Evolutionary conservation across 768 basidiomycete genomes (phyloP).

Genomic region (Postia placenta): DNA sequence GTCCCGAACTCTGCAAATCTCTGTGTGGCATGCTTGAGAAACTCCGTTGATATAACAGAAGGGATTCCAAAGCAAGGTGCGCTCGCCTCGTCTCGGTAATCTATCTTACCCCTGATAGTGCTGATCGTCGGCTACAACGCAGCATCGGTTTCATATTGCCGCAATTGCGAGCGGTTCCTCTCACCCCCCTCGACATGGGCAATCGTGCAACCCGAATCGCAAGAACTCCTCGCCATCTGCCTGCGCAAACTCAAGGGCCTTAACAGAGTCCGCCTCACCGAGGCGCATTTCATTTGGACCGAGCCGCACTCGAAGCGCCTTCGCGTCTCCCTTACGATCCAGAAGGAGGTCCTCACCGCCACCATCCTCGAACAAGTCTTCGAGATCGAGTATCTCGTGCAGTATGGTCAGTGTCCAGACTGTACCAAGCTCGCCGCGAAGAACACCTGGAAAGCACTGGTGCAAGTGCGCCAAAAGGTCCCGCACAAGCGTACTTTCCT

Average conservation of each 20-base stretch:
- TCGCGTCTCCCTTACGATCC: slow-evolving; percentile 90
- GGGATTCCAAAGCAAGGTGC: slow-evolving; percentile 92
- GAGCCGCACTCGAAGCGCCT: slow-evolving; percentile 95
- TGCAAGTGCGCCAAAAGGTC: slow-evolving; percentile 99
- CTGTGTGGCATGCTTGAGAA: slow-evolving; percentile 83
- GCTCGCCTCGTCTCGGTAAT: slow-evolving; percentile 12
- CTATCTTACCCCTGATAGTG: neutral
- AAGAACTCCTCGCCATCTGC: slow-evolving; percentile 92
- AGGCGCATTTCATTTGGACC: slow-evolving; percentile 99
- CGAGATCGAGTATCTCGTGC: slow-evolving; percentile 92
- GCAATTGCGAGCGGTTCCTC: slow-evolving; percentile 94
- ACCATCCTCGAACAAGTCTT: slow-evolving; percentile 98
- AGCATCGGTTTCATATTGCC: slow-evolving; percentile 89
- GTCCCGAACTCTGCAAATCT: slow-evolving; percentile 90
- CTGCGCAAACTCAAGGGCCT: slow-evolving; percentile 92
- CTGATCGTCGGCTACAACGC: slow-evolving; percentile 9
- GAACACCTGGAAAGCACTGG: slow-evolving; percentile 97
- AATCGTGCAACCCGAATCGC: slow-evolving; percentile 80
- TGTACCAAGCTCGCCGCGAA: slow-evolving; percentile 94
- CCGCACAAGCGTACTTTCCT: slow-evolving; percentile 97
- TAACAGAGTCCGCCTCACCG: slow-evolving; percentile 92
- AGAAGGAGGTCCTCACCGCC: slow-evolving; percentile 95
- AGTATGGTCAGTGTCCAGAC: slow-evolving; percentile 91
- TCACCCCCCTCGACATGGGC: slow-evolving; percentile 88
- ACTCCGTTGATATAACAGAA: slow-evolving; percentile 95